A percentile compares a stretch with the other conserved stretches of the same genome.
phyloP scores from a whole-genome alignment of 495 filamentous ascomycete species.

The Cryomyces minteri region DNA sequence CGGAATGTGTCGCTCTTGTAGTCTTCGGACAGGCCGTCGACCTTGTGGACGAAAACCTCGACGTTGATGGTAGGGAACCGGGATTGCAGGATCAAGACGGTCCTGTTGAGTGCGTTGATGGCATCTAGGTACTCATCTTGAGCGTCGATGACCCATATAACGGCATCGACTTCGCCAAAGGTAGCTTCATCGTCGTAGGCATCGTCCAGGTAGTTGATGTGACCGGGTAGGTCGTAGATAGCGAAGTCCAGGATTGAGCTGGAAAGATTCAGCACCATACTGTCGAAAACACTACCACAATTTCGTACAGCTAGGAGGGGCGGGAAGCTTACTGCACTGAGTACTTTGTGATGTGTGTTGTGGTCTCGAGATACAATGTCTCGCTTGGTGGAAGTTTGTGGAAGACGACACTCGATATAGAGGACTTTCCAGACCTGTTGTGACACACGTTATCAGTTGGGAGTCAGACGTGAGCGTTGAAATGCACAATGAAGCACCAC shows the following conservation, averaged over 20 bases:
- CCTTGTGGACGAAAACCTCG: slow-evolving; percentile 96
- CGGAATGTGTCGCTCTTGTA: slow-evolving; percentile 85
- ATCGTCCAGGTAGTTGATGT: slow-evolving; percentile 74
- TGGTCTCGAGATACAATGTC: slow-evolving; percentile 87
- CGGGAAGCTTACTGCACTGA: slow-evolving; percentile 57
- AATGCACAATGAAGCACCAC: neutral
- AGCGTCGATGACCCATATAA: slow-evolving; percentile 97
- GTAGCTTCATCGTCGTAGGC: slow-evolving; percentile 80
- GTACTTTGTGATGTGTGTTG: slow-evolving; percentile 79
- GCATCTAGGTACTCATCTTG: slow-evolving; percentile 93
- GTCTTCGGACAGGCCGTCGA: slow-evolving; percentile 86
- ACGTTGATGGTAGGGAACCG: slow-evolving; percentile 84
- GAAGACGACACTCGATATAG: slow-evolving; percentile 93
- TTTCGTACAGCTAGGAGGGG: neutral
- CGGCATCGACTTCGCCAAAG: slow-evolving; percentile 78
- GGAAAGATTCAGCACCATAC: too few relatives aligned
- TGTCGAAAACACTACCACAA: too few relatives aligned
- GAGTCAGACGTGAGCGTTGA: neutral
- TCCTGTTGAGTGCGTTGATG: slow-evolving; percentile 66
- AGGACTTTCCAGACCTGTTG: slow-evolving; percentile 84
- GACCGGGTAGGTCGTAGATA: slow-evolving; percentile 91
- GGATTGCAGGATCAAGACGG: slow-evolving; percentile 71
- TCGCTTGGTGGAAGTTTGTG: slow-evolving; percentile 92
- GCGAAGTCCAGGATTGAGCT: slow-evolving; percentile 99
- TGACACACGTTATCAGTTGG: slow-evolving; percentile 12